These are phyloP conservation scores for Pyrenopolyporus hunteri DNA, from an alignment of 495 filamentous ascomycete genomes.

Conservation along the genomic window DNA sequence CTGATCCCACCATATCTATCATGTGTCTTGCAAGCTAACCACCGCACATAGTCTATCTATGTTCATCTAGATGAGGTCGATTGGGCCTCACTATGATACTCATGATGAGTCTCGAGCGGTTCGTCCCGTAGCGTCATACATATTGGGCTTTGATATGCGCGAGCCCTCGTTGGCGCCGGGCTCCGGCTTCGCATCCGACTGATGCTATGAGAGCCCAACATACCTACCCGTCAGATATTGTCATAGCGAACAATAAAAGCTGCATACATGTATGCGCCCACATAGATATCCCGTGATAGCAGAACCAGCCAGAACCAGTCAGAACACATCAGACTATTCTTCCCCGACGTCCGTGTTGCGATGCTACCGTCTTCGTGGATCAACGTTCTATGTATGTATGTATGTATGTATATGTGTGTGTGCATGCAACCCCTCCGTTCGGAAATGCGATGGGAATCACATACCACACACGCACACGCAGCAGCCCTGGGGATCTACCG, in stretches of 20 bases:
- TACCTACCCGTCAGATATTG: slow-evolving; percentile 9
- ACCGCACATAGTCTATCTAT: slow-evolving; percentile 8
- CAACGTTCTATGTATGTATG: slow-evolving; percentile 4
- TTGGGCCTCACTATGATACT: no score
- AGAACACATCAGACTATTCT: neutral
- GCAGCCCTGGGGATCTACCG: neutral
- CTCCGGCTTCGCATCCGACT: slow-evolving; percentile 7
- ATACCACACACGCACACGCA: neutral
- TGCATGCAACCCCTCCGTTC: neutral
- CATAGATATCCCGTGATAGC: slow-evolving; percentile 13
- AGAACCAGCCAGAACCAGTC: slow-evolving; percentile 7
- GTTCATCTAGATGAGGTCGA: slow-evolving; percentile 7
- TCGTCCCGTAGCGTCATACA: neutral
- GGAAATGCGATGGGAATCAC: neutral
- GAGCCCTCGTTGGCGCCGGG: neutral
- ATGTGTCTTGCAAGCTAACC: slow-evolving; percentile 8
- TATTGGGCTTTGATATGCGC: slow-evolving; percentile 16
- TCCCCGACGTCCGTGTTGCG: slow-evolving; percentile 22
- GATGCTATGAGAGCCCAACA: neutral
- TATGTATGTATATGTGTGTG: neutral
- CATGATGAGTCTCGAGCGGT: no score
- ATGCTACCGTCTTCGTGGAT: slow-evolving; percentile 36
- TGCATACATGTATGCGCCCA: slow-evolving; percentile 30
- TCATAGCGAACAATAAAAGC: slow-evolving; percentile 37
- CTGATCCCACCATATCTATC: slow-evolving; percentile 3